Evolutionary conservation across 768 basidiomycete genomes (phyloP).

Genomic region (Mycena leptocephala): DNA sequence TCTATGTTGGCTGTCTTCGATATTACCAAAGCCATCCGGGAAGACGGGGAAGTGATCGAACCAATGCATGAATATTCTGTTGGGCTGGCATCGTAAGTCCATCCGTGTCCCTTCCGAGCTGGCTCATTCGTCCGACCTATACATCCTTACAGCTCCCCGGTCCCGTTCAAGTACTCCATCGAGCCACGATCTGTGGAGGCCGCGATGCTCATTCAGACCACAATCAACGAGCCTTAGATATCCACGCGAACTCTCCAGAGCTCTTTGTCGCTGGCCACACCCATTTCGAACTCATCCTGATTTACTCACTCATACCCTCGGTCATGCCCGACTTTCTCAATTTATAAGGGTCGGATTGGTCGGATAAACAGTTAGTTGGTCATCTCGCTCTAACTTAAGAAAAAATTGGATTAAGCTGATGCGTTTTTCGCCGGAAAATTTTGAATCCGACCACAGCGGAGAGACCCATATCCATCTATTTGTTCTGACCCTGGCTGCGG

Average conservation of each 20-base stretch:
- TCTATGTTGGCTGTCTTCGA: constrained; percentile 27
- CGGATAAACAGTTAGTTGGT: too few species aligned
- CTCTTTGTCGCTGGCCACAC: too few species aligned
- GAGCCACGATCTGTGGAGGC: constrained; percentile 1
- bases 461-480: too few species aligned
- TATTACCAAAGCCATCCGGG: constrained; percentile 20
- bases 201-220: neutral
- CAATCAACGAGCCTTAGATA: neutral
- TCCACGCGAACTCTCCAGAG: too few species aligned
- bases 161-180: constrained; percentile 19
- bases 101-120: neutral
- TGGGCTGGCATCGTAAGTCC: constrained; percentile 14
- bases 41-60: constrained; percentile 39
- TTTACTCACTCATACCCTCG: too few species aligned
- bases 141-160: neutral
- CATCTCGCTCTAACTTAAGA: neutral
- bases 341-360: too few species aligned
- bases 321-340: too few species aligned
- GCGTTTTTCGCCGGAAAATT: neutral
- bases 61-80: constrained; percentile 38
- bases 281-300: too few species aligned
- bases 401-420: neutral
- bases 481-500: too few species aligned
- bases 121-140: neutral
- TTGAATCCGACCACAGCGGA: neutral